Conservation (phyloP, 2,329 filamentous ascomycete species). For the Aschersonia sp. region DNA sequence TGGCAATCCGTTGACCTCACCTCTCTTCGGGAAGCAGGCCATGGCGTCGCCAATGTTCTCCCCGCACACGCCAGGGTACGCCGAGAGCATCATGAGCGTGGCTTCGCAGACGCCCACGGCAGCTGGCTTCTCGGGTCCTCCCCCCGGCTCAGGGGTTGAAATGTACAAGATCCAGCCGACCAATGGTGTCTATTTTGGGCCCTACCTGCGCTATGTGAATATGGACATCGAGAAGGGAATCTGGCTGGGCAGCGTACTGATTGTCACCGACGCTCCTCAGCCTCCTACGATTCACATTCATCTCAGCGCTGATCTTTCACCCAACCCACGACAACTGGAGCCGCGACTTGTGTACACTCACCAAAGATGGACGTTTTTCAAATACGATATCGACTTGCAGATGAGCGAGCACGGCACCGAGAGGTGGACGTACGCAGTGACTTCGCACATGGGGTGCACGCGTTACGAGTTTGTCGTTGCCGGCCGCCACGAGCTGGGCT, state of each 20-base stretch:
- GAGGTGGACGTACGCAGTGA: constrained; percentile 97
- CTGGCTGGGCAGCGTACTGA: constrained; percentile 87
- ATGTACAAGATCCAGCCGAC: constrained; percentile 88
- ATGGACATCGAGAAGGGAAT: constrained; percentile 87
- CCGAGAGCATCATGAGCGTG: constrained; percentile 75
- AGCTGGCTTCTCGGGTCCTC: constrained; percentile 78
- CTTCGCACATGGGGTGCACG: constrained; percentile 93
- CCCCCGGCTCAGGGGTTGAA: constrained; percentile 75
- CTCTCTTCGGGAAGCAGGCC: constrained; percentile 40
- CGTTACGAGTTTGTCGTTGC: constrained; percentile 94
- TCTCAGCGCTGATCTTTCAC: constrained; percentile 75
- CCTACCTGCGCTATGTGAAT: constrained; percentile 88
- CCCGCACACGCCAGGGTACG: constrained; percentile 70
- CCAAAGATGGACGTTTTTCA: constrained; percentile 90
- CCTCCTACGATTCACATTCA: constrained; percentile 95
- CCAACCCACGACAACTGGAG: constrained; percentile 78
- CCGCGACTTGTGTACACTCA: constrained; percentile 74
- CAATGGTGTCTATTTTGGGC: constrained; percentile 95
- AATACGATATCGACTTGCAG: constrained; percentile 77
- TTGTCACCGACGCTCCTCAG: constrained; percentile 81
- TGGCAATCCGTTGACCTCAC: constrained; percentile 58
- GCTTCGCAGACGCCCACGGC: constrained; percentile 59
- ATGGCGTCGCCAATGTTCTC: constrained; percentile 72
- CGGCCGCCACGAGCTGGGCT: constrained; percentile 75
- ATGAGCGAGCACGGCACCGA: constrained; percentile 74